phyloP scores from a whole-genome alignment of 306 rosid genomes.

The Senna siamea region DNA sequence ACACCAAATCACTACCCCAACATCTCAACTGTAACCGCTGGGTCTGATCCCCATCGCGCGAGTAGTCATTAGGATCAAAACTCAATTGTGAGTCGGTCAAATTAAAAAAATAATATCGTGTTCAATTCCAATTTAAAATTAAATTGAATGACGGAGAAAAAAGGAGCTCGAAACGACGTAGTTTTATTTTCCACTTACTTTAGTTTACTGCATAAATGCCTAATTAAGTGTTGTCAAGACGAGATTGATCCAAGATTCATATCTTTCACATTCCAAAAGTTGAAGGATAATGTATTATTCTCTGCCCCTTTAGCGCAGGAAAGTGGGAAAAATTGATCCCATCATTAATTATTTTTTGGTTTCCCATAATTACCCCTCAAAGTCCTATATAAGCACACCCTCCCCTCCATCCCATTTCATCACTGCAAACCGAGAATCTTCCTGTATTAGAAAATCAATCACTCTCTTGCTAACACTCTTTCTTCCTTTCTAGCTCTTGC shows the following conservation, averaged over 20 bases:
- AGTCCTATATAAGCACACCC: conserved; percentile 47
- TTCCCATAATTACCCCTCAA: conserved; percentile 33
- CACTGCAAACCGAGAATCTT: conserved; percentile 30
- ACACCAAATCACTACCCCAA: background rate
- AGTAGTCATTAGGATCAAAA: background rate
- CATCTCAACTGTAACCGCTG: background rate
- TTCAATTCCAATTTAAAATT: no score
- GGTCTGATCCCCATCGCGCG: background rate
- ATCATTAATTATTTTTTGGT: background rate
- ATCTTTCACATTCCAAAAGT: background rate
- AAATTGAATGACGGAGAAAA: background rate
- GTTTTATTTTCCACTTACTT: background rate
- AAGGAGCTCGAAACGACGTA: background rate
- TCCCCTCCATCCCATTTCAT: background rate
- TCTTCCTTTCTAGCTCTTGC: background rate
- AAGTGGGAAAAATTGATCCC: background rate
- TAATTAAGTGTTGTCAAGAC: background rate
- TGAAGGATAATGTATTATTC: background rate
- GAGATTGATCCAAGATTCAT: background rate
- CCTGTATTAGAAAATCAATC: background rate
- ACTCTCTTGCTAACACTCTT: background rate
- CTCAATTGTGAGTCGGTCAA: no score
- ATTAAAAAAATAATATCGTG: background rate
- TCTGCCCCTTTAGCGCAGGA: background rate
- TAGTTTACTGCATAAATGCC: background rate